A percentile compares a stretch with the other conserved stretches of the same genome.
Conservation (phyloP, 495 filamentous ascomycete species). For the Hypoxylon fragiforme region DNA sequence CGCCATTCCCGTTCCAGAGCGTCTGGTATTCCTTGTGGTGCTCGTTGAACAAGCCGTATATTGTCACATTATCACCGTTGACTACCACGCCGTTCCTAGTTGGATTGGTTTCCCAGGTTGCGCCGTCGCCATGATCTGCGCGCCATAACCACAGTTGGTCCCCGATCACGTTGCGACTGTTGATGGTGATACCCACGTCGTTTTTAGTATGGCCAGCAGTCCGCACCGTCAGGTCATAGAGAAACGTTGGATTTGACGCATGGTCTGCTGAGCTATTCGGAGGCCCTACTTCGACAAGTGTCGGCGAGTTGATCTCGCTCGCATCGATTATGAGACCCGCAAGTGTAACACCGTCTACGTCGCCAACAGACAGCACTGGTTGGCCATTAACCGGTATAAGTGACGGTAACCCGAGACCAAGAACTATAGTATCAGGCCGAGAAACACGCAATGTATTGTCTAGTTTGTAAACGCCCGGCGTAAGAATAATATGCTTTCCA, state of each 20-base stretch:
- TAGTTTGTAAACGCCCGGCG: conserved; percentile 36
- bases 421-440: conserved; percentile 26
- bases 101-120: conserved; percentile 32
- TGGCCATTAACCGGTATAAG: conserved; percentile 28
- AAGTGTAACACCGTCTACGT: conserved; percentile 37
- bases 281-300: conserved; percentile 35
- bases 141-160: conserved; percentile 42
- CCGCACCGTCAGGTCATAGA: conserved; percentile 38
- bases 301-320: conserved; percentile 21
- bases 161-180: conserved; percentile 35
- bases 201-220: conserved; percentile 35
- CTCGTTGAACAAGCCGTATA: conserved; percentile 41
- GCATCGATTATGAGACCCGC: conserved; percentile 41
- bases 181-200: conserved; percentile 36
- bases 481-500: conserved; percentile 36
- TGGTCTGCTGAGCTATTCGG: conserved; percentile 23
- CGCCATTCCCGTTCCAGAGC: conserved; percentile 39
- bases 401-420: conserved; percentile 36
- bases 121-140: conserved; percentile 37
- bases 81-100: conserved; percentile 38
- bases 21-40: conserved; percentile 40
- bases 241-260: conserved; percentile 32
- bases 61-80: conserved; percentile 37
- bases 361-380: conserved; percentile 27
- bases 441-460: conserved; percentile 28